phyloP scores from a whole-genome alignment of 1,139 yeast species.

The Debaryomyces coudertii region DNA sequence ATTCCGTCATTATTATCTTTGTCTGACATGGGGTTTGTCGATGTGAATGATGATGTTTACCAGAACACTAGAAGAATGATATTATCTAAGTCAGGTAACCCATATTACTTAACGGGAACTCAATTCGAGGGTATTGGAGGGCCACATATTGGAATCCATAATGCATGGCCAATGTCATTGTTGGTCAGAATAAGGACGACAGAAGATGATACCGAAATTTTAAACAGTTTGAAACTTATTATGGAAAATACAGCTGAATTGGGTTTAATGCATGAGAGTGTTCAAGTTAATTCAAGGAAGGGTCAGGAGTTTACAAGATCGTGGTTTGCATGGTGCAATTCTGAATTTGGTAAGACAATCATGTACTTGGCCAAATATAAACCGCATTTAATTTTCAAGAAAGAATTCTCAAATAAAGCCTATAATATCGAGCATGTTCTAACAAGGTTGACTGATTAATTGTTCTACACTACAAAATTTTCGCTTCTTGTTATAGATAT shows the following conservation, averaged over 20 bases:
- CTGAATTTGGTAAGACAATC: constrained; percentile 86
- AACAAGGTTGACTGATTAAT: constrained; percentile 1
- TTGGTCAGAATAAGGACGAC: constrained; percentile 74
- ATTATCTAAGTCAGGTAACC: constrained; percentile 69
- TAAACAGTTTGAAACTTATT: constrained; percentile 49
- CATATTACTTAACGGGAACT: constrained; percentile 68
- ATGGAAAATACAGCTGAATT: constrained; percentile 68
- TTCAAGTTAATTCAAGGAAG: constrained; percentile 60
- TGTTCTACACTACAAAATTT: background rate
- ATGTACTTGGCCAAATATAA: constrained; percentile 72
- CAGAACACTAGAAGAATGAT: constrained; percentile 82
- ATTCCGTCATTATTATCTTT: constrained; percentile 80
- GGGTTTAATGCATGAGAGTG: constrained; percentile 85
- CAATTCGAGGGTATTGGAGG: constrained; percentile 83
- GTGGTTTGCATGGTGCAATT: constrained; percentile 96
- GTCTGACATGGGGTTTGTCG: constrained; percentile 76
- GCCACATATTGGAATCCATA: constrained; percentile 79
- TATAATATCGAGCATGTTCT: constrained; percentile 36
- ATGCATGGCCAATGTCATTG: constrained; percentile 92
- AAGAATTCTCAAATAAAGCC: constrained; percentile 31
- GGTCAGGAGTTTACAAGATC: constrained; percentile 63
- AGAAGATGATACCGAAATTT: constrained; percentile 70
- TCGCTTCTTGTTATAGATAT: background rate
- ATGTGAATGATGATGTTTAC: constrained; percentile 58
- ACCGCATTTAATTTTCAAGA: constrained; percentile 70